Percentiles rank a stretch among this genome's conserved stretches.
phyloP scores from a whole-genome alignment of 2,329 filamentous ascomycete species.

The Fusarium lyarnte region DNA sequence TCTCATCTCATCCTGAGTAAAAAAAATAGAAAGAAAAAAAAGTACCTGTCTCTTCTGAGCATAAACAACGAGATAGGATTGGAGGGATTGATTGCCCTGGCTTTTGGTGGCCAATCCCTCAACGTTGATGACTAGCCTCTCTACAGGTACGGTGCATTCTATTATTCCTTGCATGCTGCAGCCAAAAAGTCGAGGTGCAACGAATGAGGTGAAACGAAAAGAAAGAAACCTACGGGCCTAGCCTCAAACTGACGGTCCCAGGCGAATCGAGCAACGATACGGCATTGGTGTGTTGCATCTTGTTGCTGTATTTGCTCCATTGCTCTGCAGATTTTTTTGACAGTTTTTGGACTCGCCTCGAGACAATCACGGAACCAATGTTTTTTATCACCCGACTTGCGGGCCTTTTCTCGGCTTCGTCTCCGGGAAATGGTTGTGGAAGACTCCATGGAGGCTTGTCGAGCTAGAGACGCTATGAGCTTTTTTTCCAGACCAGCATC shows the following conservation, averaged over 20 bases:
- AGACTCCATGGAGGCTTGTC: conserved; percentile 9
- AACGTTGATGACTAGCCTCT: conserved; percentile 18
- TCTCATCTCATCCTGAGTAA: conserved; percentile 10
- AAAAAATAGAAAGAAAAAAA: not conserved
- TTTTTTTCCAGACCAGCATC: conserved; percentile 5
- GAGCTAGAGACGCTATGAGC: conserved; percentile 33
- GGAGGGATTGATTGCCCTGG: conserved; percentile 27
- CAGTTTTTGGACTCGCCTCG: conserved; percentile 15
- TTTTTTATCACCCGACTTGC: conserved; percentile 26
- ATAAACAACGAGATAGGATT: conserved; percentile 21
- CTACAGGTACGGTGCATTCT: conserved; percentile 8
- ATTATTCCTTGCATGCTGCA: conserved; percentile 42
- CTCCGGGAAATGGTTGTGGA: conserved; percentile 17
- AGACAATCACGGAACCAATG: conserved; percentile 16
- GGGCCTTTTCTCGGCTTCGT: conserved; percentile 27
- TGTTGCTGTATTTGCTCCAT: conserved; percentile 29
- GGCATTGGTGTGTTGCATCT: conserved; percentile 13
- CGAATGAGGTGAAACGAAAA: conserved; percentile 24
- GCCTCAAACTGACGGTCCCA: conserved; percentile 12
- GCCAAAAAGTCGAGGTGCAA: conserved; percentile 18
- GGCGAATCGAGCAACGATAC: not conserved
- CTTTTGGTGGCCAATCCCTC: conserved; percentile 34
- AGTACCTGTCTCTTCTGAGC: conserved; percentile 7
- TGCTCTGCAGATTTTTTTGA: conserved; percentile 30
- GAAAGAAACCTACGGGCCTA: conserved; percentile 9